Conservation (phyloP, 225 moss, liverwort and hornwort genomes). For the Lunularia cruciata region DNA sequence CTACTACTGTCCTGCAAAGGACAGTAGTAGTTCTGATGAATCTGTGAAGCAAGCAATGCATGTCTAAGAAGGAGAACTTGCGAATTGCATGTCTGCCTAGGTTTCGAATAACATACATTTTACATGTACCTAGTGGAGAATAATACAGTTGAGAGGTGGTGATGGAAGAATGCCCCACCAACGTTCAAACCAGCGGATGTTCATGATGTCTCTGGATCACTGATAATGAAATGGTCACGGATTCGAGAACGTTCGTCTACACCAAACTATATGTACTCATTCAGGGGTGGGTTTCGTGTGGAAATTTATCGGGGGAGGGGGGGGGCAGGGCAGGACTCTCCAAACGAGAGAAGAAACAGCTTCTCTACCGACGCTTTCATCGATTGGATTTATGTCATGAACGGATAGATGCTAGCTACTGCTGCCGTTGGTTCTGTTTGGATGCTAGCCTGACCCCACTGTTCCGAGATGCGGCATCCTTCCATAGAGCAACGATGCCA, state of each 20-base stretch:
- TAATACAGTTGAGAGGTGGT: neutral
- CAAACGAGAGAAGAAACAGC: neutral
- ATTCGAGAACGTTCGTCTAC: neutral
- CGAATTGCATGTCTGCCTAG: too few relatives aligned
- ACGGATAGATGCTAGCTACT: slow-evolving; percentile 3
- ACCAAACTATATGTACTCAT: neutral
- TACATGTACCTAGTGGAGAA: slow-evolving; percentile 2
- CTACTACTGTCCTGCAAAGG: neutral
- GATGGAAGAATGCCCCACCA: slow-evolving; percentile 13
- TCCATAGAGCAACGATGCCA: slow-evolving; percentile 6
- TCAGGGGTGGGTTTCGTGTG: neutral
- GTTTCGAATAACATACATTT: neutral
- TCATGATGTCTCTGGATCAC: neutral
- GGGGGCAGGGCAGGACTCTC: neutral
- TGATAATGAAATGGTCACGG: neutral
- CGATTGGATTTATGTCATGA: neutral
- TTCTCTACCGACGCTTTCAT: neutral
- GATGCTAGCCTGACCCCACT: slow-evolving; percentile 1
- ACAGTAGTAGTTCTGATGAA: neutral
- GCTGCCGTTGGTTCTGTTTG: slow-evolving; percentile 11
- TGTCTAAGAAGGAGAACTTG: too few relatives aligned
- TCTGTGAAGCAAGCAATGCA: slow-evolving; percentile 1
- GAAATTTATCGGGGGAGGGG: neutral
- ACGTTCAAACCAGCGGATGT: slow-evolving; percentile 4
- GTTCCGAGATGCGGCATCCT: neutral